These are phyloP conservation scores for Colletotrichum sp. DNA, from an alignment of 2,329 filamentous ascomycete species.

Conservation along the genomic window DNA sequence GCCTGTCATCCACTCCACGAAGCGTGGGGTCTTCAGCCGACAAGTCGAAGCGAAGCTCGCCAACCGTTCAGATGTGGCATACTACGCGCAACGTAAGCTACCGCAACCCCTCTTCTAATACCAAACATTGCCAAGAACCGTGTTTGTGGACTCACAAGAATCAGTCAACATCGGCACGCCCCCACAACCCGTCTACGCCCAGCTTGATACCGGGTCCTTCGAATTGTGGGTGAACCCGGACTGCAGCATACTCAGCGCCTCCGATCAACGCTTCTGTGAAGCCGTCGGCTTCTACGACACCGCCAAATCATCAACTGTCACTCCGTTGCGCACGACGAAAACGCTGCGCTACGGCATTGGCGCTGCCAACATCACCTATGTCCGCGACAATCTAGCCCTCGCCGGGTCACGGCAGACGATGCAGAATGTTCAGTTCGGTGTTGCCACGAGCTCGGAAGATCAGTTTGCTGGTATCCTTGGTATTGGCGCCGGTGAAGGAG, in stretches of 20 bases:
- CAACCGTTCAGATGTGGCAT: conserved; percentile 58
- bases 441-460: conserved; percentile 57
- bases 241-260: conserved; percentile 49
- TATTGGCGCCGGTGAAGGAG: conserved; percentile 68
- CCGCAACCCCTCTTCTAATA: background rate
- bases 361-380: conserved; percentile 54
- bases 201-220: conserved; percentile 65
- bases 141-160: background rate
- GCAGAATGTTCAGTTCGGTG: conserved; percentile 67
- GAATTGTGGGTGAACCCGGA: conserved; percentile 69
- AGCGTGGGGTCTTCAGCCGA: conserved; percentile 41
- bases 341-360: conserved; percentile 58
- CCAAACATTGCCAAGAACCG: background rate
- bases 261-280: conserved; percentile 50
- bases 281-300: conserved; percentile 50
- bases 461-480: conserved; percentile 70
- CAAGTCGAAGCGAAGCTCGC: conserved; percentile 50
- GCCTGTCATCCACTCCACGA: conserved; percentile 33
- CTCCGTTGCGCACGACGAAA: conserved; percentile 37
- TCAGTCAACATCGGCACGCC: conserved; percentile 57
- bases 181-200: conserved; percentile 56
- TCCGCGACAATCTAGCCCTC: conserved; percentile 49
- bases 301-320: conserved; percentile 43
- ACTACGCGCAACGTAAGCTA: conserved; percentile 52
- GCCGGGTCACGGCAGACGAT: conserved; percentile 40